phyloP scores from a whole-genome alignment of 352 stramenopile species.

The Pythium pectinolyticum region DNA sequence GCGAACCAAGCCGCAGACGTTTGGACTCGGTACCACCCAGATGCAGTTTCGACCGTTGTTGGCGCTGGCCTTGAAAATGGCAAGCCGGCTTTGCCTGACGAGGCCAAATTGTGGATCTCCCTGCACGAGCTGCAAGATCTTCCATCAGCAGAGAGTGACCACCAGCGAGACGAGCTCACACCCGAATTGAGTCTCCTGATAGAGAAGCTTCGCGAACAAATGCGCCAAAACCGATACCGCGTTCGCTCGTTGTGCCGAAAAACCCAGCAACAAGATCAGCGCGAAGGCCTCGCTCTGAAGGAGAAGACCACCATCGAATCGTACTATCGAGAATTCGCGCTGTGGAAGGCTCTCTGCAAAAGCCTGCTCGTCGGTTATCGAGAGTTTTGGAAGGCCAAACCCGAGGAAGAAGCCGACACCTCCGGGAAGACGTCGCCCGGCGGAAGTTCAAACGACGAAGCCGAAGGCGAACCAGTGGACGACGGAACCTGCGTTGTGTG shows the following conservation, averaged over 20 bases:
- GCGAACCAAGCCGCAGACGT: conserved; percentile 16
- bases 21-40: conserved; percentile 65
- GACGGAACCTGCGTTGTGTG: conserved; percentile 89
- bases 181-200: conserved; percentile 75
- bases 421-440: conserved; percentile 32
- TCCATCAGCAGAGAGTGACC: background rate
- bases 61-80: conserved; percentile 44
- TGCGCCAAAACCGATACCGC: conserved; percentile 66
- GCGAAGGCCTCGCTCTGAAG: conserved; percentile 30
- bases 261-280: conserved; percentile 36
- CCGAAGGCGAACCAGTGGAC: conserved; percentile 55
- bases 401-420: conserved; percentile 11
- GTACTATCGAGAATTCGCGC: conserved; percentile 76
- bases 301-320: conserved; percentile 37
- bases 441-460: conserved; percentile 5
- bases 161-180: conserved; percentile 58
- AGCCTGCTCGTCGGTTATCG: conserved; percentile 67
- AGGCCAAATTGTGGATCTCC: conserved; percentile 55
- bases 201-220: conserved; percentile 74
- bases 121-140: conserved; percentile 39
- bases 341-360: conserved; percentile 77
- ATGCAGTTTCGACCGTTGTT: conserved; percentile 48
- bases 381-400: conserved; percentile 27
- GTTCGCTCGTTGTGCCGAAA: conserved; percentile 55
- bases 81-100: conserved; percentile 38